Conservation (phyloP, 1,139 yeast genomes). For the Scheffersomyces segobiensis region DNA sequence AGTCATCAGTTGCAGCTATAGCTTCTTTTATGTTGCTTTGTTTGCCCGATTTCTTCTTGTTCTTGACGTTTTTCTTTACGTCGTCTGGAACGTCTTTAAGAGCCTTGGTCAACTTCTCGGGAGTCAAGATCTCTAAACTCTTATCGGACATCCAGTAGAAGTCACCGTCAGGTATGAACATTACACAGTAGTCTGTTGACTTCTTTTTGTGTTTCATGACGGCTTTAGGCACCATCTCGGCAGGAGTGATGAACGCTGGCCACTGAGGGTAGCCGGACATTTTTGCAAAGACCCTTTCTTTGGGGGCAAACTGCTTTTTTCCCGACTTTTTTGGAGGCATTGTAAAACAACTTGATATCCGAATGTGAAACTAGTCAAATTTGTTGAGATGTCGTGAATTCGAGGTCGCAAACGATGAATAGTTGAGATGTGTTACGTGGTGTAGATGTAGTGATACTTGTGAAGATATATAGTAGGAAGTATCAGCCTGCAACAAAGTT, state of each 20-base stretch:
- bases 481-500: neutral
- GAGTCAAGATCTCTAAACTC: conserved; percentile 33
- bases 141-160: conserved; percentile 49
- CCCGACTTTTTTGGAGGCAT: conserved; percentile 30
- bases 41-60: conserved; percentile 26
- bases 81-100: conserved; percentile 33
- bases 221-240: conserved; percentile 36
- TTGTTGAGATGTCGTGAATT: neutral
- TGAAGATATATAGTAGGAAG: neutral
- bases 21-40: conserved; percentile 41
- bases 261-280: conserved; percentile 52
- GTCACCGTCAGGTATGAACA: conserved; percentile 51
- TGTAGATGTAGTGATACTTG: neutral
- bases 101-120: conserved; percentile 26
- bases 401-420: neutral
- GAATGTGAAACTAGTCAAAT: neutral
- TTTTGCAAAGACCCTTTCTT: conserved; percentile 45
- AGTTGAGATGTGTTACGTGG: neutral
- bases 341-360: neutral
- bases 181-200: conserved; percentile 42
- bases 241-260: conserved; percentile 52
- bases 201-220: conserved; percentile 43
- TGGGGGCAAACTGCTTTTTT: conserved; percentile 25
- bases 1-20: conserved; percentile 38
- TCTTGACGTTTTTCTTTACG: conserved; percentile 14